These are phyloP conservation scores for Dimocarpus longan DNA, from an alignment of 345 rosid genomes.

Conservation along the genomic window DNA sequence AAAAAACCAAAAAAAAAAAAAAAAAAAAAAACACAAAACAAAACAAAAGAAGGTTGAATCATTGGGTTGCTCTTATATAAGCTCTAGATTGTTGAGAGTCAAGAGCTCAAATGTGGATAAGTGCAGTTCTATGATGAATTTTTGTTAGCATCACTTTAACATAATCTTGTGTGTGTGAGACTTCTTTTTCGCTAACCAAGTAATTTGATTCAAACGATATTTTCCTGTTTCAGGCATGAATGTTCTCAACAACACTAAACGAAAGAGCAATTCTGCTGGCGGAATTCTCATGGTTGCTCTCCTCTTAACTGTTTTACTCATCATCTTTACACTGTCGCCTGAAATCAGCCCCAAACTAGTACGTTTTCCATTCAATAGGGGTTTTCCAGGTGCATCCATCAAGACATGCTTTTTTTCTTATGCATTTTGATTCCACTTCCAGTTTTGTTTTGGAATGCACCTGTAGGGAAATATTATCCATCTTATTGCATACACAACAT, in stretches of 20 bases:
- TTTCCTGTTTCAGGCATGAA: constrained; percentile 41
- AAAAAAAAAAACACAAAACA: no score
- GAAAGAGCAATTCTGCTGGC: constrained; percentile 28
- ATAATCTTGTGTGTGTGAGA: neutral
- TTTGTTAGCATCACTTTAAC: no score
- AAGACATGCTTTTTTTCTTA: neutral
- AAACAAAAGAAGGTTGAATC: no score
- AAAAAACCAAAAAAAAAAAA: no score
- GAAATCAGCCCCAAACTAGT: constrained; percentile 28
- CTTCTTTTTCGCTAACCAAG: neutral
- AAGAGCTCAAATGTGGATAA: neutral
- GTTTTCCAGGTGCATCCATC: neutral
- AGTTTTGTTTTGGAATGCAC: neutral
- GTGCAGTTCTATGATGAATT: neutral
- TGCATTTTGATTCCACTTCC: neutral
- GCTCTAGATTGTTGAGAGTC: neutral
- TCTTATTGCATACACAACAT: neutral
- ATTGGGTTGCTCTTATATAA: no score
- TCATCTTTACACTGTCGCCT: constrained; percentile 38
- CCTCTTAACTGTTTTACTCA: constrained; percentile 35
- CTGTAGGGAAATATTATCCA: no score
- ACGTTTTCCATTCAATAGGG: constrained; percentile 2
- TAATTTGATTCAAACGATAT: neutral
- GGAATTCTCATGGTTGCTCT: constrained; percentile 38
- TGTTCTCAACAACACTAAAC: constrained; percentile 24